Evolutionary conservation across 2,329 filamentous ascomycete species (phyloP), one percentile per base, ranked within the genome.

Genomic region (Epichloe uncinata): DNA sequence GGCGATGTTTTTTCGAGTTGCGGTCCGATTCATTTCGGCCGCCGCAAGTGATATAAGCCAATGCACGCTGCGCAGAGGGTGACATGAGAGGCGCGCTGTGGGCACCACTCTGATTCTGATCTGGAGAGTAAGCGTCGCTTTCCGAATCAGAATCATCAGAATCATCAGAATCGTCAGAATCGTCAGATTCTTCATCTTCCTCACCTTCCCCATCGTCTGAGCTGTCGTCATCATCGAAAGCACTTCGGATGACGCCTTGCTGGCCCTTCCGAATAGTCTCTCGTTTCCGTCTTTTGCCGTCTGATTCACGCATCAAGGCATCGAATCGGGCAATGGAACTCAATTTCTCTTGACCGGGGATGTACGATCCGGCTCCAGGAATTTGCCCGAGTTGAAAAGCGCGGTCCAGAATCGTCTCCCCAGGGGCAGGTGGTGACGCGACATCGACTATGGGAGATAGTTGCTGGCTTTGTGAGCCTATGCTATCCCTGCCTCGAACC

Each of bases 331-430:
- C 81, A 34, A 84, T 69, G 0, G 80, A 84, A 55, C 74, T 83
- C 15, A 83, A 66, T 52, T 82, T 81, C 55, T 82, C 78, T 53
- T 81, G 78, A 4, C 79, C 79, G 0, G 74, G 72, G 2, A 71
- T 56, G 46, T 74, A 69, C 7, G 66, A 65, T 11, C 80, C 78
- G 2, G 76, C 77, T 5, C 80, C 80, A 15, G 80, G 80, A 35
- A 84, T 81, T 51, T 69, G 78, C 8, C 76, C 71, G 65, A 84
- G 64, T 56, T 81, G 78, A 57, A 84, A 84, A 0, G 81, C 81
- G 37, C 81, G 68, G 59, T 84, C 81, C n/a, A 84, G 63, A 47
- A 84, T 84, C 0, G 81, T 82, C 62, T 84, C 80, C 15, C 80
- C 72, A 2, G 75, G 76, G 0, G 63, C 66, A 2, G 75, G 73